Conservation (phyloP, 2,329 filamentous ascomycete genomes). For the Trematosphaeria pertusa region DNA sequence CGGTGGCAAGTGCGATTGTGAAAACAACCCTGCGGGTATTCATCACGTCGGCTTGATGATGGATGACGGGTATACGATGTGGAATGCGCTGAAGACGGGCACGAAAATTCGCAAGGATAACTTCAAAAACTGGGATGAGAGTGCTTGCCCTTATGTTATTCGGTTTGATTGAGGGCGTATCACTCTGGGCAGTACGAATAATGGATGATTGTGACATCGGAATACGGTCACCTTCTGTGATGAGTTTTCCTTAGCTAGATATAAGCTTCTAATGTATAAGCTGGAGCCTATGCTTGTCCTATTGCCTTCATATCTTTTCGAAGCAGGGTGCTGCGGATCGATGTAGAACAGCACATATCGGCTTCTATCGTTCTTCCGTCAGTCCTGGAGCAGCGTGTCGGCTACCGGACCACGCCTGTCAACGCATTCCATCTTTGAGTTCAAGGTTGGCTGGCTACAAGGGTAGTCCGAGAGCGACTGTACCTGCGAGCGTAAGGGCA, state of each 20-base stretch:
- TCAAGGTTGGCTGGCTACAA: no score
- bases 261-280: no score
- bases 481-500: no score
- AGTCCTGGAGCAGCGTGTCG: no score
- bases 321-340: no score
- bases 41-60: slow-evolving; percentile 34
- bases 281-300: no score
- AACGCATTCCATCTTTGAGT: no score
- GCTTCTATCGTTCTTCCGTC: no score
- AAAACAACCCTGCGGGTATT: slow-evolving; percentile 23
- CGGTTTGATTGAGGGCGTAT: slow-evolving; percentile 23
- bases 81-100: slow-evolving; percentile 31
- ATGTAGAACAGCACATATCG: no score
- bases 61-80: slow-evolving; percentile 25
- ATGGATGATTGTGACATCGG: background rate
- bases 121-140: slow-evolving; percentile 29
- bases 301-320: no score
- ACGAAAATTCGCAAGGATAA: slow-evolving; percentile 28
- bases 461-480: no score
- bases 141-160: slow-evolving; percentile 27
- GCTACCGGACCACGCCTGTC: no score
- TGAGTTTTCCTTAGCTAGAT: background rate
- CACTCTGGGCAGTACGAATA: background rate
- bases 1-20: slow-evolving; percentile 26
- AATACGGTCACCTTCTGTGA: background rate